Evolutionary conservation across 176 grass and related monocot genomes (phyloP).

Genomic region (Aegilops speltoides): DNA sequence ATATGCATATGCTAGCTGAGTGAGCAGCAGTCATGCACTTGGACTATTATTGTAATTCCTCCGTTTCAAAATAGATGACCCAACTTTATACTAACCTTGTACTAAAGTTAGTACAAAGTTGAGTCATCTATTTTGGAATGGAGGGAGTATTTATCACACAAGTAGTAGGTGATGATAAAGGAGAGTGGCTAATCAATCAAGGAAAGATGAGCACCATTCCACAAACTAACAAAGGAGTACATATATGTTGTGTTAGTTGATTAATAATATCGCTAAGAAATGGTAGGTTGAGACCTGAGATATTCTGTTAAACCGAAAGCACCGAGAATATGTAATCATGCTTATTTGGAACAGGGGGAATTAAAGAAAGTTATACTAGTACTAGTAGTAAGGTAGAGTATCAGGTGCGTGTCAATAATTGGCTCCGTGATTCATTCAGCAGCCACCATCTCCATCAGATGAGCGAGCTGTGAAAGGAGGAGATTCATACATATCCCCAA

Average conservation of each 20-base stretch:
- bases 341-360: not conserved
- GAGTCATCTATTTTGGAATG: no score
- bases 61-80: no score
- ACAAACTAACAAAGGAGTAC: not conserved
- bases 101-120: no score
- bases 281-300: not conserved
- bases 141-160: not conserved
- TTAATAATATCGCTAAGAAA: not conserved
- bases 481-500: conserved; percentile 1
- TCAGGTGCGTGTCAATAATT: conserved; percentile 19
- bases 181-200: not conserved
- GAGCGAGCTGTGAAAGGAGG: not conserved
- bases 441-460: not conserved
- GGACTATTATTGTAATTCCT: no score
- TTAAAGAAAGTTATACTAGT: no score
- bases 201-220: not conserved
- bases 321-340: not conserved
- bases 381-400: not conserved
- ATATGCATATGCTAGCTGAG: not conserved
- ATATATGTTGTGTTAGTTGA: not conserved
- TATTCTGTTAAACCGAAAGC: not conserved
- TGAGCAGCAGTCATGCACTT: no score
- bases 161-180: not conserved
- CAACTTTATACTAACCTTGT: no score
- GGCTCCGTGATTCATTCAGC: conserved; percentile 1